Percentiles rank a stretch among this genome's conserved stretches.
Evolutionary conservation across 2,329 filamentous ascomycete genomes (phyloP).

Genomic region (Colletotrichum sp.): DNA sequence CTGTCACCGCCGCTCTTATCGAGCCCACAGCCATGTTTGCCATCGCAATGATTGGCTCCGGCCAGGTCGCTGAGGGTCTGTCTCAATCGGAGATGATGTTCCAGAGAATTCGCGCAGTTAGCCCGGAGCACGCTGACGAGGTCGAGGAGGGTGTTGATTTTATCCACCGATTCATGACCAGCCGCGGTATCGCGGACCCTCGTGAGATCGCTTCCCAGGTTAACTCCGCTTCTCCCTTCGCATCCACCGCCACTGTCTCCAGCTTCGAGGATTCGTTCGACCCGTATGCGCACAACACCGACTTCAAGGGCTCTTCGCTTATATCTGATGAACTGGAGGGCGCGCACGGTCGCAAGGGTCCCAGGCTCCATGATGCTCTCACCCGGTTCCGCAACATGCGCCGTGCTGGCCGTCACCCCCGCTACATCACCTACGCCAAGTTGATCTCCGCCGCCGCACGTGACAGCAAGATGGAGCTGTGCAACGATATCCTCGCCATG

Average conservation of each 20-base stretch:
- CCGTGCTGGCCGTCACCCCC: constrained; percentile 85
- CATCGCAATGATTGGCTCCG: constrained; percentile 84
- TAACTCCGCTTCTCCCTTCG: constrained; percentile 56
- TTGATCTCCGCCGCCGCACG: constrained; percentile 90
- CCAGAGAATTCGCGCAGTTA: constrained; percentile 71
- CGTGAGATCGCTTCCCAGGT: constrained; percentile 55
- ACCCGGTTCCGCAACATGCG: constrained; percentile 91
- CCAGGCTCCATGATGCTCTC: constrained; percentile 80
- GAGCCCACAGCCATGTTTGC: constrained; percentile 92
- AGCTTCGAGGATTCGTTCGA: constrained; percentile 85
- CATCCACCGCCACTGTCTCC: constrained; percentile 61
- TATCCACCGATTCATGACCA: constrained; percentile 63
- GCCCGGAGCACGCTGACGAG: constrained; percentile 71
- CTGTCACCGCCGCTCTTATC: constrained; percentile 70
- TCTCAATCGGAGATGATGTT: constrained; percentile 86
- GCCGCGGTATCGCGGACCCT: constrained; percentile 59
- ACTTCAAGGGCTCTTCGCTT: constrained; percentile 89
- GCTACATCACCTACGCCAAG: constrained; percentile 97
- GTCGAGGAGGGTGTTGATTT: constrained; percentile 87
- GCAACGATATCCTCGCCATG: constrained; percentile 87
- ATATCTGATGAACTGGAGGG: constrained; percentile 92
- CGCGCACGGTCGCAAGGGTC: constrained; percentile 72
- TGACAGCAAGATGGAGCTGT: constrained; percentile 79
- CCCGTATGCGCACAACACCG: constrained; percentile 87
- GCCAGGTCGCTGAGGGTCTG: constrained; percentile 82